phyloP scores from a whole-genome alignment of 202 grass and related monocot genomes.

The Eragrostis tef region DNA sequence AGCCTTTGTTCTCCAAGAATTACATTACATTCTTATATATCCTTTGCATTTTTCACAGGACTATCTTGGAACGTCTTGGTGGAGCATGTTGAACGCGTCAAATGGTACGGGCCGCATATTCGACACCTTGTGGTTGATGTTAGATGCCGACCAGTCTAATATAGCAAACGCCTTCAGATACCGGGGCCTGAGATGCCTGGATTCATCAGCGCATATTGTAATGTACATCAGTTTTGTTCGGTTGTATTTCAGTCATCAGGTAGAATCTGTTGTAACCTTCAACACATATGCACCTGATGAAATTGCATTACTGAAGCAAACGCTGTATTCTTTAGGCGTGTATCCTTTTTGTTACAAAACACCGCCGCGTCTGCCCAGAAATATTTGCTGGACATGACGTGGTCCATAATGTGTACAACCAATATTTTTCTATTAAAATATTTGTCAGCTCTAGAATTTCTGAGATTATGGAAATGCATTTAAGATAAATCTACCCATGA shows the following conservation, averaged over 20 bases:
- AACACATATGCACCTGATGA: background rate
- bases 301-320: background rate
- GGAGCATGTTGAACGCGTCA: constrained; percentile 74
- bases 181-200: background rate
- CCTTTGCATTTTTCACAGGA: constrained; percentile 46
- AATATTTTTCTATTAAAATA: too few relatives aligned
- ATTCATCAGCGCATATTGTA: background rate
- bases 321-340: background rate
- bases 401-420: background rate
- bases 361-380: background rate
- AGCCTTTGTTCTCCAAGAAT: constrained; percentile 11
- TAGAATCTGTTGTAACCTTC: constrained; percentile 34
- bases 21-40: background rate
- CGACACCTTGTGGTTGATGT: constrained; percentile 85
- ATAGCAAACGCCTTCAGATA: background rate
- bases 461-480: background rate
- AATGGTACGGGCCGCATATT: constrained; percentile 91
- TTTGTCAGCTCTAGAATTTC: background rate
- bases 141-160: constrained; percentile 56
- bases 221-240: constrained; percentile 1
- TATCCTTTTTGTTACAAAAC: background rate
- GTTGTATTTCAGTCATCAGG: constrained; percentile 1
- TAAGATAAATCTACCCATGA: background rate
- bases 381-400: background rate
- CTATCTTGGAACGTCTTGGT: constrained; percentile 66